Conservation (phyloP, 139 green algal species). For the Deuterostichococcus epilithicus region DNA sequence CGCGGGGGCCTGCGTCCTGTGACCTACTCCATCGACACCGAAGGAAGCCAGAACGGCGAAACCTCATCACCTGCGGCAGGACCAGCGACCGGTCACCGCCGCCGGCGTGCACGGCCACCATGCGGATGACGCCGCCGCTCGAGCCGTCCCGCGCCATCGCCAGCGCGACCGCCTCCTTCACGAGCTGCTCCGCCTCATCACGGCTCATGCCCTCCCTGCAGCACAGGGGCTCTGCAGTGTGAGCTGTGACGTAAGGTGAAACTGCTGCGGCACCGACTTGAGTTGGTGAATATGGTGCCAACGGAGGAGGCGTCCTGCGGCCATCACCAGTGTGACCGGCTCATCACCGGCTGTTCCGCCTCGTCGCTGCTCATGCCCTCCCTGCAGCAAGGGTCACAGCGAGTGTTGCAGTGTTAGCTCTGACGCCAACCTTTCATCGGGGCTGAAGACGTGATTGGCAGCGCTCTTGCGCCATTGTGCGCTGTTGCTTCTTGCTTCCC, state of each 20-base stretch:
- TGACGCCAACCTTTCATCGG: no score
- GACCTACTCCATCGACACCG: no score
- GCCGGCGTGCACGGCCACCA: slow-evolving; percentile 64
- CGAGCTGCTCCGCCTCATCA: slow-evolving; percentile 73
- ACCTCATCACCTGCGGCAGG: not conserved
- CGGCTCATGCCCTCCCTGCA: slow-evolving; percentile 71
- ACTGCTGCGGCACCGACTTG: no score
- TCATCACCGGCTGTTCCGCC: slow-evolving; percentile 68
- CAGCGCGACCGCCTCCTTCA: slow-evolving; percentile 64
- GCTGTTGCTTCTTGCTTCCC: no score
- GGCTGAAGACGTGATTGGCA: no score
- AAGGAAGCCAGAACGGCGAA: no score
- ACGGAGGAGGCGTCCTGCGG: slow-evolving; percentile 75
- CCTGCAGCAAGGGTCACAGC: slow-evolving; percentile 38
- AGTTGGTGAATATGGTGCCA: no score
- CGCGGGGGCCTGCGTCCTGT: no score
- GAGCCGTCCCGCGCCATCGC: slow-evolving; percentile 78
- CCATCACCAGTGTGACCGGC: slow-evolving; percentile 76
- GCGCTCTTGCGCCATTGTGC: no score
- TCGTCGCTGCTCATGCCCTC: slow-evolving; percentile 72
- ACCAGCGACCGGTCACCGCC: slow-evolving; percentile 49
- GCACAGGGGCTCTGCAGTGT: not conserved
- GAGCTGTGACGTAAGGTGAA: not conserved
- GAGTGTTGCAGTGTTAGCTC: not conserved
- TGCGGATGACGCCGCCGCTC: slow-evolving; percentile 74